A percentile compares a stretch with the other conserved stretches of the same genome.
Evolutionary conservation across 1,139 yeast genomes (phyloP).

Genomic region (Sugiyamaella grinbergsii): DNA sequence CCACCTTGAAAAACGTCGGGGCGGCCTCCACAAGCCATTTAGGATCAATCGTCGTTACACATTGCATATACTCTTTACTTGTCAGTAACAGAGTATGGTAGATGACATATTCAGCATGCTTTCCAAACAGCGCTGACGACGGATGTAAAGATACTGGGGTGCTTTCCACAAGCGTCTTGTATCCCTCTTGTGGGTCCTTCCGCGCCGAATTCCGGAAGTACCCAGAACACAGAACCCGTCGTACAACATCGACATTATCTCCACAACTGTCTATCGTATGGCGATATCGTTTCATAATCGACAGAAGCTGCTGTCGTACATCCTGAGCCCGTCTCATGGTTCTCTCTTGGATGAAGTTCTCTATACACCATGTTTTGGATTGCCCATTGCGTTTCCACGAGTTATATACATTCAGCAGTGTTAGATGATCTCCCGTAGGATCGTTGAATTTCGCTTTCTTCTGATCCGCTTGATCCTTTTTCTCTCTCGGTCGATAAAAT

Average conservation of each 20-base stretch:
- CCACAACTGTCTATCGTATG: conserved; percentile 63
- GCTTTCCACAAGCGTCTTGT: conserved; percentile 72
- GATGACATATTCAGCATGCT: conserved; percentile 74
- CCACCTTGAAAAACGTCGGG: conserved; percentile 76
- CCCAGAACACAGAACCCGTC: conserved; percentile 81
- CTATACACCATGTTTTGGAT: conserved; percentile 76
- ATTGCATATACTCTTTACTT: conserved; percentile 88
- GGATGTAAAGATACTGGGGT: conserved; percentile 89
- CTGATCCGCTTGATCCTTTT: conserved; percentile 75
- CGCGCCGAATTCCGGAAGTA: conserved; percentile 85
- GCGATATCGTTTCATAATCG: conserved; percentile 60
- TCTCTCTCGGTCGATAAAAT: conserved; percentile 81
- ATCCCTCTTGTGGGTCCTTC: conserved; percentile 74
- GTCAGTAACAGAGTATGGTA: conserved; percentile 84
- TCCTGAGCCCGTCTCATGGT: conserved; percentile 77
- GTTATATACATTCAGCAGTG: conserved; percentile 76
- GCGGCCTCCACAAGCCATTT: conserved; percentile 84
- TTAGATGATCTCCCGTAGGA: conserved; percentile 83
- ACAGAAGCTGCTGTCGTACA: conserved; percentile 68
- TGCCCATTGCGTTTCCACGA: conserved; percentile 70
- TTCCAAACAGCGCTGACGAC: conserved; percentile 75
- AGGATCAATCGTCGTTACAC: conserved; percentile 79
- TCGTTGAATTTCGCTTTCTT: conserved; percentile 74
- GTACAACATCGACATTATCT: conserved; percentile 53
- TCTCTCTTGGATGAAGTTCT: conserved; percentile 79